Evolutionary conservation across 2,329 filamentous ascomycete genomes (phyloP).

Genomic region (Thielaviopsis populi): DNA sequence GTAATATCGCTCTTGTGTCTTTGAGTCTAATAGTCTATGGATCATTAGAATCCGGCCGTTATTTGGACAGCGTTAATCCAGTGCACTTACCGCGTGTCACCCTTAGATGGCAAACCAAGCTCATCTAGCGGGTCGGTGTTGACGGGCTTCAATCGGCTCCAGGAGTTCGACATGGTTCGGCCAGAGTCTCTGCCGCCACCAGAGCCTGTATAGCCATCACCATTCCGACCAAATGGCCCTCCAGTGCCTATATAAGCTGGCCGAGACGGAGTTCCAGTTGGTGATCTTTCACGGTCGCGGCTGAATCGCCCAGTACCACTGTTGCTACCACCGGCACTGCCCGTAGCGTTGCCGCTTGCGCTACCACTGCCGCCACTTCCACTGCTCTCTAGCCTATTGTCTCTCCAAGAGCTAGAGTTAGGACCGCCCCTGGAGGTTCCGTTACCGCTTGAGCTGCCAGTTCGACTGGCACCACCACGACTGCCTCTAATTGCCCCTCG

Average conservation of each 20-base stretch:
- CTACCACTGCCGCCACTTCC: background rate
- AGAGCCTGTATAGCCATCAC: background rate
- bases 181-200: conserved; percentile 18
- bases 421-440: background rate
- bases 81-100: conserved; percentile 56
- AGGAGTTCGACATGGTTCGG: conserved; percentile 36
- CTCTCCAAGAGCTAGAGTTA: background rate
- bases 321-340: background rate
- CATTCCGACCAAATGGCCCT: background rate
- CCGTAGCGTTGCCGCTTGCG: background rate
- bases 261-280: conserved; percentile 1
- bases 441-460: background rate
- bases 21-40: conserved; percentile 52
- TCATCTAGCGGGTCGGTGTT: conserved; percentile 62
- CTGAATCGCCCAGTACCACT: background rate
- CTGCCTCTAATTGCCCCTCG: background rate
- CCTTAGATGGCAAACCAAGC: conserved; percentile 80
- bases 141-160: conserved; percentile 58
- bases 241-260: background rate
- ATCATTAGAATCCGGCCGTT: background rate
- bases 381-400: conserved; percentile 6
- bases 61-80: background rate
- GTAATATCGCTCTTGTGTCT: conserved; percentile 74
- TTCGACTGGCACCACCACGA: background rate
- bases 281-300: conserved; percentile 12